Evolutionary conservation across 306 rosid species (phyloP).

Genomic region (Gastrolobium bilobum): DNA sequence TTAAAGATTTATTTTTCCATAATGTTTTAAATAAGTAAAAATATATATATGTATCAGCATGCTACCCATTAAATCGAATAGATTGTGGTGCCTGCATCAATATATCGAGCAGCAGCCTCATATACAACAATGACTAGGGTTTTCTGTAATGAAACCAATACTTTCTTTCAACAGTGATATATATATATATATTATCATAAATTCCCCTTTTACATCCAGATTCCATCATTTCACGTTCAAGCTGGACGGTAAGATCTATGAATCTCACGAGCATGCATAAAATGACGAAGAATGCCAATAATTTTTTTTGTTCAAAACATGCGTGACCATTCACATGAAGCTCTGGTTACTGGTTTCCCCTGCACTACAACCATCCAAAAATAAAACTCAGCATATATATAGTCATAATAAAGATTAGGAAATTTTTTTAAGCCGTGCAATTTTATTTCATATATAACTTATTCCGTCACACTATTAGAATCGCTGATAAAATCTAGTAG

Average conservation of each 20-base stretch:
- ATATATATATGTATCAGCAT: conserved; percentile 40
- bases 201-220: conserved; percentile 38
- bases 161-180: conserved; percentile 27
- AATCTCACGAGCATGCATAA: conserved; percentile 19
- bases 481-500: not conserved
- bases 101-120: conserved; percentile 45
- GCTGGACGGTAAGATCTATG: conserved; percentile 16
- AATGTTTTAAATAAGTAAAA: not conserved
- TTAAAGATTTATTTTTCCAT: not conserved
- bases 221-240: conserved; percentile 25
- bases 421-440: not conserved
- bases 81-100: conserved; percentile 18
- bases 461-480: not conserved
- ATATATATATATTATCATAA: conserved; percentile 8
- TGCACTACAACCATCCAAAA: conserved; percentile 59
- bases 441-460: not conserved
- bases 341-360: conserved; percentile 72
- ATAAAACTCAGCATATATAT: conserved; percentile 17
- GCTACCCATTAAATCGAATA: conserved; percentile 38
- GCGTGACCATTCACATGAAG: conserved; percentile 54
- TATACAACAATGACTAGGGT: conserved; percentile 44
- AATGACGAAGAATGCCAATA: conserved; percentile 28
- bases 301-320: conserved; percentile 25
- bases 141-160: conserved; percentile 34
- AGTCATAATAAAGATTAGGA: not conserved